phyloP scores from a whole-genome alignment of 176 grass and related monocot species.

The Musa beccarii region DNA sequence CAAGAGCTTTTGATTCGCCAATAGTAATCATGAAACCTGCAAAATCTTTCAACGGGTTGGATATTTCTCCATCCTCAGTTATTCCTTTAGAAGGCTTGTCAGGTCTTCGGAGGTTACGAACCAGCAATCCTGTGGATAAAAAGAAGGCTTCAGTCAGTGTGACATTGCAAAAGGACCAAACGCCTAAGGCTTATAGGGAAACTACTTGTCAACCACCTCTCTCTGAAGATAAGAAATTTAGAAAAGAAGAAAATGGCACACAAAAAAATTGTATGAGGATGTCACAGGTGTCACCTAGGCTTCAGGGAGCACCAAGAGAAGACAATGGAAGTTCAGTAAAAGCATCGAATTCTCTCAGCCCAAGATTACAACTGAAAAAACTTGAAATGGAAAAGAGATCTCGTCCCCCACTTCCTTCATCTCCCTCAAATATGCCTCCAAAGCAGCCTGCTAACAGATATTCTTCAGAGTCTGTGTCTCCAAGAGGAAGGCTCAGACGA shows the following conservation, averaged over 20 bases:
- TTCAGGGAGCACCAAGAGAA: constrained; percentile 38
- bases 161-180: constrained; percentile 26
- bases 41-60: constrained; percentile 40
- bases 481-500: constrained; percentile 53
- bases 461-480: constrained; percentile 56
- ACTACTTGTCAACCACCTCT: constrained; percentile 25
- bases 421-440: constrained; percentile 38
- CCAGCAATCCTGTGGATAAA: constrained; percentile 35
- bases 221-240: constrained; percentile 40
- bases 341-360: constrained; percentile 54
- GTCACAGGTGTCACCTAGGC: constrained; percentile 33
- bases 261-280: constrained; percentile 37
- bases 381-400: constrained; percentile 40
- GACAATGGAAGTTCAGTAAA: constrained; percentile 34
- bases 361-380: constrained; percentile 68
- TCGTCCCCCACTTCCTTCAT: constrained; percentile 40
- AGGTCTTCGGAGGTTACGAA: constrained; percentile 34
- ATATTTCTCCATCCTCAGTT: constrained; percentile 27
- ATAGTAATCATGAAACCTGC: constrained; percentile 95
- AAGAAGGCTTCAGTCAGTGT: constrained; percentile 34
- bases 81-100: constrained; percentile 37
- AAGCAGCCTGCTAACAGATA: constrained; percentile 44
- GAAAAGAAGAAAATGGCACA: constrained; percentile 40
- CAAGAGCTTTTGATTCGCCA: constrained; percentile 56
- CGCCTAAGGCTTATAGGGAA: constrained; percentile 36